Evolutionary conservation across 257 asterid genomes (phyloP), one percentile per base, ranked within the genome.

Genomic region (Ocimum tenuiflorum): DNA sequence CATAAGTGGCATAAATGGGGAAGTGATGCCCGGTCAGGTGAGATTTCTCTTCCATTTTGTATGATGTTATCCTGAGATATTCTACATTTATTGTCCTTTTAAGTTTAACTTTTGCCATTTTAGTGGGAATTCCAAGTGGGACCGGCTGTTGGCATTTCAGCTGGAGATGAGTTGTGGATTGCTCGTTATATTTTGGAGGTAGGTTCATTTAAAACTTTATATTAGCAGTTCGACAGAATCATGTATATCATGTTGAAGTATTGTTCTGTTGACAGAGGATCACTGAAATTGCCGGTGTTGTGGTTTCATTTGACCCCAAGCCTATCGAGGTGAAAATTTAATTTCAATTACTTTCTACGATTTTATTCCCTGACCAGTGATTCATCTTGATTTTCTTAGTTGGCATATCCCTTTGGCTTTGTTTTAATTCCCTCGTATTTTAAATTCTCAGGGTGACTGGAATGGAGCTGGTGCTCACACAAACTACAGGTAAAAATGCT

Each of bases 121-220:
- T 43, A 88, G 94, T 91, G 98, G 98, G 98, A 91, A 59, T 91
- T 85, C 64, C 98, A 91, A 85, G 98, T 91, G 35, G 98, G 96
- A 46, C 98, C 98, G 22, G 69, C 91, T 4, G 89, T 89, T 58
- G 96, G 98, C 52, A 87, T 91, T 78, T 82, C 95, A 24, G 95
- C 96, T 1, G 95, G 86, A 36, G 98, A 91, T 33, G 86, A 91
- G 80, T 27, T 91, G 74, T 91, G 98, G 98, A 83, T 86, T 0
- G 94, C 98, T 57, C 94, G 98, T 35, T 91, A 83, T 82, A 83
- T 91, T 52, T 80, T 91, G 60, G 98, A 91, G 96, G 98, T 88
- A 79, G 23, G 24, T 41, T 65, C 5, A 14, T 13, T 20, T n/a
- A 9, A 1, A 1, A 18, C 23, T 6, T 58, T 6, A 10, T 11